These are phyloP conservation scores for Psilocybe cubensis DNA, from an alignment of 768 basidiomycete species.

Conservation along the genomic window DNA sequence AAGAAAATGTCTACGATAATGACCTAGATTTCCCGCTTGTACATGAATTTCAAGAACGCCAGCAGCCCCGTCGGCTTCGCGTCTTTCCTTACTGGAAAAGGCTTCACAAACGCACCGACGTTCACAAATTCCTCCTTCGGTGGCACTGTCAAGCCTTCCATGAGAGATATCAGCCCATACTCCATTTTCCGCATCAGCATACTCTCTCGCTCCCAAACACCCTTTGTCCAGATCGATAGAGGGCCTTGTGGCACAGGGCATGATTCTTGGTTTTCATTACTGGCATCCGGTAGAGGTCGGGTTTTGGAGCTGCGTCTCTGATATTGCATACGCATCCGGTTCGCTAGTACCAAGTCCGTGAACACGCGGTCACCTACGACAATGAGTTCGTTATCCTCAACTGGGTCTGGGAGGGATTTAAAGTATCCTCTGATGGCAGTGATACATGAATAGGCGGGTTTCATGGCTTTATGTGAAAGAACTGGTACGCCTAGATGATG, in stretches of 20 bases:
- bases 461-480: slow-evolving; percentile 72
- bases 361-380: slow-evolving; percentile 92
- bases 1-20: no score
- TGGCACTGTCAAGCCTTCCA: slow-evolving; percentile 45
- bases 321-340: slow-evolving; percentile 56
- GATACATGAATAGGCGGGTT: slow-evolving; percentile 84
- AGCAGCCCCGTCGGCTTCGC: neutral
- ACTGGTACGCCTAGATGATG: slow-evolving; percentile 81
- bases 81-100: slow-evolving; percentile 1
- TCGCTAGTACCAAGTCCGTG: slow-evolving; percentile 88
- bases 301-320: neutral
- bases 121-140: slow-evolving; percentile 24
- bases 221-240: slow-evolving; percentile 70
- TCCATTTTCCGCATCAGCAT: slow-evolving; percentile 67
- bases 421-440: slow-evolving; percentile 77
- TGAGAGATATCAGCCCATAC: slow-evolving; percentile 47
- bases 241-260: slow-evolving; percentile 42
- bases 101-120: slow-evolving; percentile 33
- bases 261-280: slow-evolving; percentile 27
- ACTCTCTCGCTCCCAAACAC: slow-evolving; percentile 69
- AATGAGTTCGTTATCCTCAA: slow-evolving; percentile 68
- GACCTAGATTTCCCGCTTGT: neutral
- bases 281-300: slow-evolving; percentile 16
- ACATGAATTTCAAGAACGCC: neutral
- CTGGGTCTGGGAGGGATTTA: slow-evolving; percentile 53